Evolutionary conservation across 2,329 filamentous ascomycete genomes (phyloP), one percentile per base, ranked within the genome.

Genomic region (Scorias spongiosa): DNA sequence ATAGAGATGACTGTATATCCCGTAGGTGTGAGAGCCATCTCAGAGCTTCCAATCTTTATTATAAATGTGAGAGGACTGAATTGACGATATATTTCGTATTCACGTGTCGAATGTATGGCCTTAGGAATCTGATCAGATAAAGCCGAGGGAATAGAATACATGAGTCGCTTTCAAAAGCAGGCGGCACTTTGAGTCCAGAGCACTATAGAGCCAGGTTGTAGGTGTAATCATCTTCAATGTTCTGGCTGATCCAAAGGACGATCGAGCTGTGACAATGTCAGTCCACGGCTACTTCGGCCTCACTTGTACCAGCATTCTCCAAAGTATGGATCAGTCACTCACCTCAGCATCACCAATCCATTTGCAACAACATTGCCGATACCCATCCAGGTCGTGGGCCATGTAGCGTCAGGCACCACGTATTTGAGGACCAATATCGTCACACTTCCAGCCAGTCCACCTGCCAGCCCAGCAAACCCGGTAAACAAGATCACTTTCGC

Each of bases 201-300:
- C 20, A 26, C 44, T 54, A 82, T 50, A 82, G 68, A 41, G 77
- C 75, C 48, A 82, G 63, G 54, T 76, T 81, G 61, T 82, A 82
- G 28, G 77, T 80, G 59, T 81, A 82, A 55, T 81, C 78, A 53
- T 82, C 78, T 59, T 82, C 79, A 64, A 82, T 80, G 55, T 81
- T 82, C 67, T 82, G 79, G 42, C 75, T 77, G 26, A 82, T 69
- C 78, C 78, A 82, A 29, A 82, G 69, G 32, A 81, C 74, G 41
- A 32, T n/a, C 7, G 40, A 29, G 40, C 18, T 29, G 17, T n/a
- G 6, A 10, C 7, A 2, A 29, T 10, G 12, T n/a, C 29, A 11
- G 29, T 10, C 28, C 38, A 29, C 28, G n/a, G n/a, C n/a, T n/a
- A 14, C 20, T 40, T 14, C 34, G 20, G 20, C 20, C 20, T 29